These are phyloP conservation scores for Catharanthus roseus DNA, from an alignment of 257 asterid species.

Conservation along the genomic window DNA sequence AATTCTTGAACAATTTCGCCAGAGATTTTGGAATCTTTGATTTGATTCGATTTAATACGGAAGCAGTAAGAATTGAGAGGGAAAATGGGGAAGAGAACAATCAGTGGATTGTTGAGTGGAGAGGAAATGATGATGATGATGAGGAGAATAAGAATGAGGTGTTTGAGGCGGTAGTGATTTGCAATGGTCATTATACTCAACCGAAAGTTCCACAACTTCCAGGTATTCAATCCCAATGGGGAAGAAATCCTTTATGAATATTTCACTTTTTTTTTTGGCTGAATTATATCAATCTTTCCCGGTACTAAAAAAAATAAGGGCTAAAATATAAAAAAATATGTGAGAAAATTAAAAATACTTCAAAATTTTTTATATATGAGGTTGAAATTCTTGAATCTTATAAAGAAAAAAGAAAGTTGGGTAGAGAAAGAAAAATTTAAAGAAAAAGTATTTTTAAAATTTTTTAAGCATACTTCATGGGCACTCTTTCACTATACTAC, in stretches of 20 bases:
- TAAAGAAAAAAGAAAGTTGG: too few relatives aligned
- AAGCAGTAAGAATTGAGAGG: conserved; percentile 46
- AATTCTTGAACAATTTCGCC: conserved; percentile 38
- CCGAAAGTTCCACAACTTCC: conserved; percentile 24
- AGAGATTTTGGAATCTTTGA: conserved; percentile 33
- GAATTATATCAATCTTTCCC: too few relatives aligned
- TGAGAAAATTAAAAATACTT: too few relatives aligned
- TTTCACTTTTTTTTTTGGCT: too few relatives aligned
- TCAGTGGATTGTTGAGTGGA: conserved; percentile 46
- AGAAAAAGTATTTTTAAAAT: too few relatives aligned
- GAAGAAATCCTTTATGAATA: neutral
- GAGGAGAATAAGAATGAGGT: neutral
- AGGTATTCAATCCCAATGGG: conserved; percentile 17
- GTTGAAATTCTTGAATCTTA: too few relatives aligned
- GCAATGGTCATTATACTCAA: conserved; percentile 28
- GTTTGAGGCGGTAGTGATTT: conserved; percentile 26
- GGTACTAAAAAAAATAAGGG: too few relatives aligned
- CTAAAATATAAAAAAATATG: too few relatives aligned
- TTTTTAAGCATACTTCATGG: too few relatives aligned
- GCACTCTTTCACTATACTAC: too few relatives aligned
- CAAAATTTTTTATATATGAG: too few relatives aligned
- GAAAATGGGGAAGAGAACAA: conserved; percentile 11
- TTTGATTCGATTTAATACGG: conserved; percentile 33
- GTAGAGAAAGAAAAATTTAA: too few relatives aligned
- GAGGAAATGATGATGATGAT: neutral